Base-by-base conservation (phyloP, 2,329 filamentous ascomycete species). In the Claviceps sp. region DNA sequence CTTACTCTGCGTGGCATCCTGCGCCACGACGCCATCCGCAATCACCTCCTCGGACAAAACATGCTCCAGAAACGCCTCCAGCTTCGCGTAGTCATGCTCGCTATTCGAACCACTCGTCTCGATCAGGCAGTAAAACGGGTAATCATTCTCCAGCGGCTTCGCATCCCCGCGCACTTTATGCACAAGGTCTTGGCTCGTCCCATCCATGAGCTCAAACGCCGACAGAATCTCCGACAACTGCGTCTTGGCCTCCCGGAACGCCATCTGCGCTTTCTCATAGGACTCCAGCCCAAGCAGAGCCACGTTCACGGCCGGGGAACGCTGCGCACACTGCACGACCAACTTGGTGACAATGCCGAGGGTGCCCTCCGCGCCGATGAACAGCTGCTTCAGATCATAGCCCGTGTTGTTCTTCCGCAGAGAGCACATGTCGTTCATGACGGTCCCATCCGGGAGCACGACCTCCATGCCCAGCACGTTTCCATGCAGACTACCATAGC, bases 401-500 rank as follows among this genome's bases (percentile, higher is more conserved):
- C 93, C 93, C 2, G 93, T 98, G 72, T 98, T 98, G 76, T 98
- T 97, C 76, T 98, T 98, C 58, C 93, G 82, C 53, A 98, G 75
- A 54, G 80, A 90, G 59, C 81, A 85, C 36, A 98, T 80, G 60
- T 96, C 89, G 60, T 97, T 83, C 45, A 98, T 77, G 59, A 98
- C 79, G 6, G 89, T 96, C 50, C 93, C 93, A 64, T 98, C 88
- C 1, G 93, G 88, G 42, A 98, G 75, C 8, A 98, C 94, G 20
- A 86, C 93, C 71, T 98, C 91, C 49, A 98, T 76, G 26, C 93
- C 93, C 16, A 98, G 76, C 1, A 97, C 88, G 52, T 78, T 96
- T 22, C 93, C 93, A 68, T 98, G 93, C 57, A 98, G 74, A 66
- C 88, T 95, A 49, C 93, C 93, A 66, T 98, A 98, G 44, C 93